phyloP scores from a whole-genome alignment of 306 rosid species.

The Begonia peltatifolia region DNA sequence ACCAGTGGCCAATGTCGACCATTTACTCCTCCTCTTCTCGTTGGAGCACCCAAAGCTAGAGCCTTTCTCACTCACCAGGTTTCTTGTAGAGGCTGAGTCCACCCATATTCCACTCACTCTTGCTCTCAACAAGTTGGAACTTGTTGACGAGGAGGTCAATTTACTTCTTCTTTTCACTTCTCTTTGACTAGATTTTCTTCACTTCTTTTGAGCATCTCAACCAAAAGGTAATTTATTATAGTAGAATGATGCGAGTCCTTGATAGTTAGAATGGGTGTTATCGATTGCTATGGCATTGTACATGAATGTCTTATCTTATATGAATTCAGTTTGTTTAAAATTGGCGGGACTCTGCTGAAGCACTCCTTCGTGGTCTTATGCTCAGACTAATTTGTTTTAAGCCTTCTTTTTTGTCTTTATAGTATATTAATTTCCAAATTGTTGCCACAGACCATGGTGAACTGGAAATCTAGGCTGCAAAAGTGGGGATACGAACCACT shows the following conservation, averaged over 20 bases:
- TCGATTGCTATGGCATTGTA: too few species aligned
- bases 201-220: too few species aligned
- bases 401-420: conserved; percentile 6
- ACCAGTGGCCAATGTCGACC: conserved; percentile 83
- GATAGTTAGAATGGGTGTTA: not conserved
- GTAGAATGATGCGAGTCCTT: not conserved
- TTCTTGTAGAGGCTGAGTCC: conserved; percentile 75
- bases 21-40: conserved; percentile 65
- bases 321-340: too few species aligned
- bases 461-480: conserved; percentile 61
- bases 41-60: conserved; percentile 65
- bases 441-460: conserved; percentile 30
- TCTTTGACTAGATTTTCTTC: not conserved
- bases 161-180: not conserved
- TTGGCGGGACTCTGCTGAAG: too few species aligned
- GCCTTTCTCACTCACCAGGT: conserved; percentile 66
- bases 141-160: conserved; percentile 64
- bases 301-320: too few species aligned
- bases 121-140: conserved; percentile 66
- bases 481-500: conserved; percentile 82
- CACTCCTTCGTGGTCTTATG: too few species aligned
- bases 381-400: not conserved
- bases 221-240: too few species aligned
- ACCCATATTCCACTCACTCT: conserved; percentile 68
- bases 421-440: not conserved